These are phyloP conservation scores for Rickenella mellea DNA, from an alignment of 768 basidiomycete genomes.

Conservation along the genomic window DNA sequence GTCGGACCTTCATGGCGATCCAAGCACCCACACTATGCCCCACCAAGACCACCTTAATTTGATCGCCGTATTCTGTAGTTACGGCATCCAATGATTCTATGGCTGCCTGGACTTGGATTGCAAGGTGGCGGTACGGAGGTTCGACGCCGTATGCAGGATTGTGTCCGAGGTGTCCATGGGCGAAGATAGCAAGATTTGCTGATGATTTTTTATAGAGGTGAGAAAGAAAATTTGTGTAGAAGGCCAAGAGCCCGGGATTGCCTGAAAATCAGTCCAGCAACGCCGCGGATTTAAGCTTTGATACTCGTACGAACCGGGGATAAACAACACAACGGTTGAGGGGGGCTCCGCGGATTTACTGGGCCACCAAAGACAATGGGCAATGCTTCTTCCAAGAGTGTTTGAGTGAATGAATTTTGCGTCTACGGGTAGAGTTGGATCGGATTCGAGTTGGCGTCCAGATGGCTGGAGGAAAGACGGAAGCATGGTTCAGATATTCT, in stretches of 20 bases:
- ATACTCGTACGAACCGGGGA: conserved; percentile 7
- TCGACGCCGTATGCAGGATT: conserved; percentile 29
- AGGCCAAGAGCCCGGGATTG: conserved; percentile 53
- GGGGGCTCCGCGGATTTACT: neutral
- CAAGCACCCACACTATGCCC: conserved; percentile 73
- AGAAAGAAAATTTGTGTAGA: conserved; percentile 59
- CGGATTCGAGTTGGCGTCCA: neutral
- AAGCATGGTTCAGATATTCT: neutral
- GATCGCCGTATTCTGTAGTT: conserved; percentile 18
- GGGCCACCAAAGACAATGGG: conserved; percentile 47
- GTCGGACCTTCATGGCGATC: conserved; percentile 48
- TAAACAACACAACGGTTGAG: conserved; percentile 7
- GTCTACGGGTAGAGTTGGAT: conserved; percentile 3
- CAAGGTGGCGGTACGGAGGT: conserved; percentile 24
- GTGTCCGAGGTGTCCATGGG: conserved; percentile 58
- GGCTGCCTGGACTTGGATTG: conserved; percentile 44
- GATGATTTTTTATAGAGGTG: conserved; percentile 31
- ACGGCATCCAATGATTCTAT: conserved; percentile 45
- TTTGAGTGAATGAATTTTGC: conserved; percentile 2
- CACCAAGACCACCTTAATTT: conserved; percentile 33
- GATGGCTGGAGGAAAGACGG: conserved; percentile 9
- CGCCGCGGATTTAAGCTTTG: neutral
- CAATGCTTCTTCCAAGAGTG: neutral
- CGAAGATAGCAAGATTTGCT: conserved; percentile 40
- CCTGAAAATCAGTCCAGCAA: conserved; percentile 16